Conservation (phyloP, 208 protist genomes). For the Acanthamoeba rhysodes region DNA sequence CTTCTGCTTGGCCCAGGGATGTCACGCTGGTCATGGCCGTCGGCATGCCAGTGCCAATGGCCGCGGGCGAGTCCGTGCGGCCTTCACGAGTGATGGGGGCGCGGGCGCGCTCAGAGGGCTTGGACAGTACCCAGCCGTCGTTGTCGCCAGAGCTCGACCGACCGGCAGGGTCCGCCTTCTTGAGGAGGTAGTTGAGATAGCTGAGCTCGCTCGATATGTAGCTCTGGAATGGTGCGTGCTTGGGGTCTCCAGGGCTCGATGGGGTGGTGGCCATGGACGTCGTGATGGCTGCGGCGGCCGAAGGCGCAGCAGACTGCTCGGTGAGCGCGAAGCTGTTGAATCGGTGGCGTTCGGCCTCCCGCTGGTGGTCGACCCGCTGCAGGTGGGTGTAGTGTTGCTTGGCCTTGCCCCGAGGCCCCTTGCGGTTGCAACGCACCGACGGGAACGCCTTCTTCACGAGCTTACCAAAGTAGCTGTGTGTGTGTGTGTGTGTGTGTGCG, state of each 20-base stretch:
- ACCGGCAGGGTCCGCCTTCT: background rate
- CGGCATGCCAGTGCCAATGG: background rate
- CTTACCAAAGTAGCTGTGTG: slow-evolving; percentile 37
- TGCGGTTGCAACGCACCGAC: background rate
- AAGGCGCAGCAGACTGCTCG: background rate
- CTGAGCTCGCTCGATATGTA: slow-evolving; percentile 3
- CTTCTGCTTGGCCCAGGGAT: background rate
- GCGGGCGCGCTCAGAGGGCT: too few relatives aligned
- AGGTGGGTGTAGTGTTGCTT: slow-evolving; percentile 22
- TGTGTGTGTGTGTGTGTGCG: too few relatives aligned
- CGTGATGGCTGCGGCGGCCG: background rate
- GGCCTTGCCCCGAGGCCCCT: slow-evolving; percentile 18
- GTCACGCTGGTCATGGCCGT: background rate
- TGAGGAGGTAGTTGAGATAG: background rate
- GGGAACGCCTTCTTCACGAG: slow-evolving; percentile 34
- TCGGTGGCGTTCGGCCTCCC: background rate
- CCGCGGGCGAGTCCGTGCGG: background rate
- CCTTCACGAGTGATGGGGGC: too few relatives aligned
- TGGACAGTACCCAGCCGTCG: too few relatives aligned
- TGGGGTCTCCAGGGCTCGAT: background rate
- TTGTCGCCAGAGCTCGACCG: background rate
- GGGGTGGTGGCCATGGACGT: background rate
- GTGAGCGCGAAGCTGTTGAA: background rate
- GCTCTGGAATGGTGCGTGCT: background rate
- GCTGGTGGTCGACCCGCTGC: slow-evolving; percentile 29